Base-by-base conservation (phyloP, 1,284 basidiomycete species). In the Austroboletus sp. region DNA sequence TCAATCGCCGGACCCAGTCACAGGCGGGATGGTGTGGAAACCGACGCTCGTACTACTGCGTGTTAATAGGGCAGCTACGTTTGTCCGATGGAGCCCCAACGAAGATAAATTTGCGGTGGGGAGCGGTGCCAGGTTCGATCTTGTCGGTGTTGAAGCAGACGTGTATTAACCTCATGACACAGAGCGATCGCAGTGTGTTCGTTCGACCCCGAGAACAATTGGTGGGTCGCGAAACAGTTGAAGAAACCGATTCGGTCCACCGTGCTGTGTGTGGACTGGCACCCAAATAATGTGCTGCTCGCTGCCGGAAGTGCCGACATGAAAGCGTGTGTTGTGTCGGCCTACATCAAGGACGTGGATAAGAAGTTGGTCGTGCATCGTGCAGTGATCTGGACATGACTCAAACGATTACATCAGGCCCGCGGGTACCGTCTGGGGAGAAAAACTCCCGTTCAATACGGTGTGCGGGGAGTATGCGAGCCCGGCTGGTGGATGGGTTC, bases 21-120 rank as follows among this genome's bases (percentile, higher is more conserved):
- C 84, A 0, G 84, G 85, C 9, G 74, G 71, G 31, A 65, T 75
- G 40, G 63, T 79, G 44, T 99, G 96, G 96, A 95, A 95, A 69
- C 96, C 96, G 2, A 97, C 94, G 0, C 76, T 99, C n/a, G 96
- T 98, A 11, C 68, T 98, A 39, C 76, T 99, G 44, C 80, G 95
- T 46, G 84, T 99, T 72, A 98, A 98, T 67, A 76, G 96, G 34
- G 93, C 95, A 1, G 96, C 96, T 1, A 98, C 96, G 0, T 83
- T 82, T 60, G 96, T 98, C 34, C 79, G 89, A 54, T 99, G 96
- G 96, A 91, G 87, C 64, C 96, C 96, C 2, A 84, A 87, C 58
- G 96, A 98, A 69, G 90, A 97, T 70, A 98, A 99, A 69, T 99
- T 99, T 65, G 96, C 96, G 3, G 96, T 99, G 21, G 95, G 93